Evolutionary conservation across 768 basidiomycete genomes (phyloP).

Genomic region (Leccinum rimulosum): DNA sequence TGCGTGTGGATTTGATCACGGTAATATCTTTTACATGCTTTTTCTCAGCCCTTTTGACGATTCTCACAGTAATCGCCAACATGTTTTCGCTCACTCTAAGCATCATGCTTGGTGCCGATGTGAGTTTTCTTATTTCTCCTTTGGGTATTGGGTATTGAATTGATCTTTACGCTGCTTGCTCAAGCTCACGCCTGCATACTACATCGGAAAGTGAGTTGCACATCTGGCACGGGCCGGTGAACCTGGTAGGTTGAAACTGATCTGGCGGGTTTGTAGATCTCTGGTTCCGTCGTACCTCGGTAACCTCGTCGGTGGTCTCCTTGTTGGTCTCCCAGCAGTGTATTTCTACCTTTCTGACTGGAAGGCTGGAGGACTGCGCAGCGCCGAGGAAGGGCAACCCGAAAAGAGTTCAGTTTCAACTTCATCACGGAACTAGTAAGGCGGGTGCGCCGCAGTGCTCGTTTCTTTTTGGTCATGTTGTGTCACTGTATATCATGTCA

Average conservation of each 20-base stretch:
- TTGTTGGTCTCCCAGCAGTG: constrained; percentile 61
- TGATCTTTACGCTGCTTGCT: not conserved
- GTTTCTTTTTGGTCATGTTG: not conserved
- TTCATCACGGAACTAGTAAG: constrained; percentile 1
- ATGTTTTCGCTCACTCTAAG: constrained; percentile 73
- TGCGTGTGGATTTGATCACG: constrained; percentile 68
- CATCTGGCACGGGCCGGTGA: not conserved
- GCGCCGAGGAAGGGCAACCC: constrained; percentile 38
- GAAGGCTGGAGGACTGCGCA: constrained; percentile 35
- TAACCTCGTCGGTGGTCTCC: constrained; percentile 62
- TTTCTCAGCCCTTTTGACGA: not conserved
- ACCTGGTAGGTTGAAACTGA: not conserved
- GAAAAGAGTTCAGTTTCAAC: constrained; percentile 12
- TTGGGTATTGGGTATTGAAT: not conserved
- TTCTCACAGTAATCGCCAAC: constrained; percentile 58
- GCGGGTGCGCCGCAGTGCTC: not conserved
- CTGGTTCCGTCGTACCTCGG: constrained; percentile 64
- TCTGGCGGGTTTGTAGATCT: constrained; percentile 38
- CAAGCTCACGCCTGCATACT: constrained; percentile 40
- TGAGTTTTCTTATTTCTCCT: constrained; percentile 33
- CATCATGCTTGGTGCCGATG: constrained; percentile 68
- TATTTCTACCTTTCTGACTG: constrained; percentile 64
- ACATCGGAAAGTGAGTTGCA: constrained; percentile 61
- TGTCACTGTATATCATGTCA: not conserved
- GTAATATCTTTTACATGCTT: constrained; percentile 32